Base-by-base conservation (phyloP, 208 protist species). In the Leishmania lainsoni region DNA sequence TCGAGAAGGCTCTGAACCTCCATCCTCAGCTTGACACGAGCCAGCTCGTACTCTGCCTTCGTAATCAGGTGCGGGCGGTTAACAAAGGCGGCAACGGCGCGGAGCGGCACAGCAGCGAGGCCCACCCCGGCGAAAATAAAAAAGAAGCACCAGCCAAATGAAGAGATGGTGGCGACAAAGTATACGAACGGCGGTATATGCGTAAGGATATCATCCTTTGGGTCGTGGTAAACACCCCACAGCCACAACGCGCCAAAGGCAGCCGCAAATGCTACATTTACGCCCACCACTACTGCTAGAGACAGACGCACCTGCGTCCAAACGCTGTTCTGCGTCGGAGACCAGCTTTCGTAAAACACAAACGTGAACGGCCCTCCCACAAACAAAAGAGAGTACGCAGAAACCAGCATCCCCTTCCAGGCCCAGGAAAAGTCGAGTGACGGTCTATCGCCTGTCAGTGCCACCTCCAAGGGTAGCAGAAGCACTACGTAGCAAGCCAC, bases 61-160 rank as follows among this genome's bases (percentile, higher is more conserved):
- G 89, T 87, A 61, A 99, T 98, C 10, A 90, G 84, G 26, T 84
- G 79, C 35, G 97, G 94, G 45, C 92, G 89, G 68, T 89, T 56
- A 59, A 90, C 42, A 79, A 96, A 99, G 22, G 81, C 80, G 2
- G 71, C 20, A 48, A 98, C 88, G 45, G 98, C 86, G 35, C 96
- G 92, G 48, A 98, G 82, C 32, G 98, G 98, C 3, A 99, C 86
- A 17, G 96, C 93, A 3, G 90, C 86, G 12, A 99, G 77, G 5
- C 98, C 98, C 5, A 99, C 93, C 52, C 97, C 97, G 52, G 94
- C 97, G 76, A 99, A 99, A 39, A 98, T 5, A 26, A 92, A 90
- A 76, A 99, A 92, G 54, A 98, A 79, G 39, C 96, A 58, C 93
- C 94, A 98, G 45, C 96, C 96, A 77, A 95, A 71, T 32, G 85